Evolutionary conservation across 331 rosid genomes (phyloP), one percentile per base, ranked within the genome.

Genomic region (Phaseolus coccineus): DNA sequence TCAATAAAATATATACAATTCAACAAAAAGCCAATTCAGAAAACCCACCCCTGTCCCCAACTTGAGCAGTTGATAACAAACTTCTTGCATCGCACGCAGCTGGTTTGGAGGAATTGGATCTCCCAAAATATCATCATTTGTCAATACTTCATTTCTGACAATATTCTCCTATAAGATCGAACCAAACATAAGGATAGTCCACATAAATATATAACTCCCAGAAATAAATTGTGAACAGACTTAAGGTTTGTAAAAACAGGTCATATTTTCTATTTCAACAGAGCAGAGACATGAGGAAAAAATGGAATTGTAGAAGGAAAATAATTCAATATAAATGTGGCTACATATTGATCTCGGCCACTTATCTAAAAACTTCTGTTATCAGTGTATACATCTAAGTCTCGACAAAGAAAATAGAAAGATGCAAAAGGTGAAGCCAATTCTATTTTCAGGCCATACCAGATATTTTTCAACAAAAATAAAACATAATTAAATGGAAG

Each of bases 81-180:
- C 88, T 46, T 86, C 92, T 79, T 89, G 93, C 86, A 95, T 82
- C 47, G 84, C 55, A 65, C 89, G 93, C 80, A 88, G 96, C 87
- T 90, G 97, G 81, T 90, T 87, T 74, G 91, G 79, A 69, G 97
- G 93, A 78, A 95, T 79, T 80, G 96, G 90, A 83, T 92, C 98
- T 66, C 97, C 97, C 88, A 95, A 90, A 81, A 90, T 80, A 86
- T 95, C 97, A 82, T 95, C 98, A 64, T 87, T 92, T 70, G 97
- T 90, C 94, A 95, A 75, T 40, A 83, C 82, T 79, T 79, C 87
- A 82, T 77, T 80, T 64, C 69, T 64, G 42, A 78, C 86, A 47
- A 74, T 83, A 81, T 76, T 85, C 85, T 91, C 95, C 98, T 92
- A 85, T 19, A 86, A 86, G 72, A 76, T 64, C 73, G 70, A 81